These are phyloP conservation scores for Sungouiella thailandica DNA, from an alignment of 805 yeast species.

Conservation along the genomic window DNA sequence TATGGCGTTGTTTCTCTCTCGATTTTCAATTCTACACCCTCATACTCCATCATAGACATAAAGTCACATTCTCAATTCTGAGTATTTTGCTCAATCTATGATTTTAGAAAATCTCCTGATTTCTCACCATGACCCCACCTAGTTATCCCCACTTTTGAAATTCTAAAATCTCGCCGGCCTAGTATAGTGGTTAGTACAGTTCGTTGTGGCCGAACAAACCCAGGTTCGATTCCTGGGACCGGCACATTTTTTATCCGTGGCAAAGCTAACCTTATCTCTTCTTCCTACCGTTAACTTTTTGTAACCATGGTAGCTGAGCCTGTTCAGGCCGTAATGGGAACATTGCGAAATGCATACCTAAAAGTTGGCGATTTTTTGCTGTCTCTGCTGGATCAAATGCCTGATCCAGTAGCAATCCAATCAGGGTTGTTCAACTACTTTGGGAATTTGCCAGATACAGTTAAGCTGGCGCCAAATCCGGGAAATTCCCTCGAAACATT, in stretches of 20 bases:
- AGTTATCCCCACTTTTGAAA: no score
- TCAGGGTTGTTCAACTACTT: conserved; percentile 1
- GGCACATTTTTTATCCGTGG: conserved; percentile 30
- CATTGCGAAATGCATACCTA: conserved; percentile 20
- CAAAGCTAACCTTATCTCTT: no score
- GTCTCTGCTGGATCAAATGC: conserved; percentile 21
- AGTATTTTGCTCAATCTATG: no score
- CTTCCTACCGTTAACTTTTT: neutral
- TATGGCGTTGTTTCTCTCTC: no score
- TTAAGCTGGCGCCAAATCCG: neutral
- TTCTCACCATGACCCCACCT: no score
- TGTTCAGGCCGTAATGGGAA: conserved; percentile 32
- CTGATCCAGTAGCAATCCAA: conserved; percentile 11
- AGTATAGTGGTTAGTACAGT: conserved; percentile 47
- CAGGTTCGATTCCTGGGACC: conserved; percentile 51
- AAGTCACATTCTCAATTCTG: no score
- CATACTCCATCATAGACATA: no score
- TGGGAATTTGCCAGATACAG: no score
- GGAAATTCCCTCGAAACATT: neutral
- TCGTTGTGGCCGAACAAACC: conserved; percentile 49
- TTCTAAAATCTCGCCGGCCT: conserved; percentile 36
- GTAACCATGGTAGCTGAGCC: conserved; percentile 41
- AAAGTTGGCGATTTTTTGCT: conserved; percentile 17
- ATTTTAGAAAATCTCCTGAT: no score
- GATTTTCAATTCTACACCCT: no score